Evolutionary conservation across 2,329 filamentous ascomycete genomes (phyloP).

Genomic region (Ophiocordyceps australis): DNA sequence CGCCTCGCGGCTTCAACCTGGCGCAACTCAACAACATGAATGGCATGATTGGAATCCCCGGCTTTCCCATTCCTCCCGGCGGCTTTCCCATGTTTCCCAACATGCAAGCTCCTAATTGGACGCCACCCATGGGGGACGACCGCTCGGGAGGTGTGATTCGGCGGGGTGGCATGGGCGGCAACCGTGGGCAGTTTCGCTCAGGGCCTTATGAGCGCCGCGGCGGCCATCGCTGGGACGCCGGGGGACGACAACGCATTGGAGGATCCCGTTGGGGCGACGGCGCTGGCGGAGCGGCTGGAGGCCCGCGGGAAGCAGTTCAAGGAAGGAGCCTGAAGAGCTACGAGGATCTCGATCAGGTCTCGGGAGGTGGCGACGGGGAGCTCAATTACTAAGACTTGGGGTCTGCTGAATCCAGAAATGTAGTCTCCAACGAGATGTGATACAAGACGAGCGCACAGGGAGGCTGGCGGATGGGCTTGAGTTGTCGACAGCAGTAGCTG

Average conservation of each 20-base stretch:
- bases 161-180: slow-evolving; percentile 38
- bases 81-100: slow-evolving; percentile 37
- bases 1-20: slow-evolving; percentile 81
- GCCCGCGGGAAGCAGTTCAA: slow-evolving; percentile 79
- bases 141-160: slow-evolving; percentile 51
- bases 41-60: slow-evolving; percentile 38
- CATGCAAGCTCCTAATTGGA: slow-evolving; percentile 30
- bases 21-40: slow-evolving; percentile 50
- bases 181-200: slow-evolving; percentile 38
- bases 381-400: slow-evolving; percentile 85
- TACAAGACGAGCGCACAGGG: too few relatives aligned
- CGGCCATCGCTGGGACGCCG: slow-evolving; percentile 34
- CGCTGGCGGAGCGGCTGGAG: slow-evolving; percentile 58
- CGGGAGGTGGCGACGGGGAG: slow-evolving; percentile 58
- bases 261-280: slow-evolving; percentile 54
- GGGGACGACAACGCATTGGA: slow-evolving; percentile 29
- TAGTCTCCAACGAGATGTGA: too few relatives aligned
- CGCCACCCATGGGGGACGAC: slow-evolving; percentile 30
- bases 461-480: too few relatives aligned
- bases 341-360: slow-evolving; percentile 84
- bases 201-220: slow-evolving; percentile 58
- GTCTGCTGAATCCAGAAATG: too few relatives aligned
- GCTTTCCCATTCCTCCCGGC: slow-evolving; percentile 32
- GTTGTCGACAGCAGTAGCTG: too few relatives aligned
- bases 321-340: slow-evolving; percentile 92